These are phyloP conservation scores for Penicillium canescens DNA, from an alignment of 495 filamentous ascomycete genomes.

Conservation along the genomic window DNA sequence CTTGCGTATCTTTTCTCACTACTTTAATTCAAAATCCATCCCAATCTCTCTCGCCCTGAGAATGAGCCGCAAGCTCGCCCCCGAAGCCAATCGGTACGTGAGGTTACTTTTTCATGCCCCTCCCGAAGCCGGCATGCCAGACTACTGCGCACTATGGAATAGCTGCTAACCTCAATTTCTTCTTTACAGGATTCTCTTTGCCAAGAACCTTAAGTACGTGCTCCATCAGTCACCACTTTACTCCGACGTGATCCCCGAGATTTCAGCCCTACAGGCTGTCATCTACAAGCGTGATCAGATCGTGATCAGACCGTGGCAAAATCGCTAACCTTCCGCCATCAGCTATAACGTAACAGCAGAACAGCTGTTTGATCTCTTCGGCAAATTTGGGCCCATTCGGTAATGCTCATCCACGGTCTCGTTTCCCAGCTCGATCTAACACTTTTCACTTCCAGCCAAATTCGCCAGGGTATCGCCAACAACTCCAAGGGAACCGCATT, in stretches of 20 bases:
- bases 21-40: slow-evolving; percentile 14
- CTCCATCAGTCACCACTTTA: slow-evolving; percentile 19
- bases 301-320: not conserved
- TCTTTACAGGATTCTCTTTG: slow-evolving; percentile 81
- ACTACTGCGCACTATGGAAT: slow-evolving; percentile 17
- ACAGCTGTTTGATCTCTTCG: slow-evolving; percentile 92
- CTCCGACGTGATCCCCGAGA: slow-evolving; percentile 5
- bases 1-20: slow-evolving; percentile 24
- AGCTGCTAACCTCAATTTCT: slow-evolving; percentile 9
- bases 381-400: slow-evolving; percentile 93
- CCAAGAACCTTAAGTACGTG: slow-evolving; percentile 91
- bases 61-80: slow-evolving; percentile 77
- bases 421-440: slow-evolving; percentile 27
- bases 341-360: slow-evolving; percentile 96
- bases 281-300: not conserved
- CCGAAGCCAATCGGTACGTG: slow-evolving; percentile 91
- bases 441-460: slow-evolving; percentile 65
- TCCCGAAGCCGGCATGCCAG: slow-evolving; percentile 13
- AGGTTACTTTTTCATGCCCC: slow-evolving; percentile 33
- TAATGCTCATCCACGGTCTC: slow-evolving; percentile 34
- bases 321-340: slow-evolving; percentile 15
- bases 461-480: slow-evolving; percentile 94
- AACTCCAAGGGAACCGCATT: slow-evolving; percentile 98
- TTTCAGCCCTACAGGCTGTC: slow-evolving; percentile 1
- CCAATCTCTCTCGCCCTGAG: slow-evolving; percentile 30